These are phyloP conservation scores for Ophiostoma sp. DNA, from an alignment of 2,329 filamentous ascomycete genomes.

Conservation along the genomic window DNA sequence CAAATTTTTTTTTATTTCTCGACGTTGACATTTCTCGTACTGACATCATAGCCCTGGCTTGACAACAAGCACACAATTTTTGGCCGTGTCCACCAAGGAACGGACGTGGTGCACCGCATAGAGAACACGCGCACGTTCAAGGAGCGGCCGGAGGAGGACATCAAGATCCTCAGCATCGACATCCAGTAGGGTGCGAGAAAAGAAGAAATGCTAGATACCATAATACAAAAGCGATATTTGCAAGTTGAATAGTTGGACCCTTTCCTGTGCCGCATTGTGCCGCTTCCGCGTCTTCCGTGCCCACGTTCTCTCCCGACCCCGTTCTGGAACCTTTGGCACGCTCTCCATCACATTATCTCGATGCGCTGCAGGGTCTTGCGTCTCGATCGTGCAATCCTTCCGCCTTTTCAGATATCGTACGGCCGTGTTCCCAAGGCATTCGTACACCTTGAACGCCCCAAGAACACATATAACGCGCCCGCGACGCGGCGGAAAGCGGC, in stretches of 20 bases:
- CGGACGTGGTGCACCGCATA: constrained; percentile 95
- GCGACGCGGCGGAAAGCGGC: constrained; percentile 5
- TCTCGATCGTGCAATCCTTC: constrained; percentile 9
- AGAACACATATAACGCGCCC: not conserved
- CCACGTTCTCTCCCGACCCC: not conserved
- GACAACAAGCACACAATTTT: constrained; percentile 97
- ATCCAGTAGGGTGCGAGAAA: constrained; percentile 43
- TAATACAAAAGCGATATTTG: constrained; percentile 3
- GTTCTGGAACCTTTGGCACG: not conserved
- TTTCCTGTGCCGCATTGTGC: not conserved
- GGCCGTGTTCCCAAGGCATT: constrained; percentile 4
- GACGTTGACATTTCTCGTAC: constrained; percentile 1
- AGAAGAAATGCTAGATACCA: not conserved
- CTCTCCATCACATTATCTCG: constrained; percentile 14
- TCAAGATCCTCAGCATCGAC: constrained; percentile 92
- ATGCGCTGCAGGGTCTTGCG: constrained; percentile 9
- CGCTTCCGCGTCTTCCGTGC: too few relatives aligned
- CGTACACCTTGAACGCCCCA: not conserved
- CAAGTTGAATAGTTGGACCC: too few relatives aligned
- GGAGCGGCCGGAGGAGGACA: constrained; percentile 95
- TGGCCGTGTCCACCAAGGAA: constrained; percentile 80
- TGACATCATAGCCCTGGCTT: constrained; percentile 68
- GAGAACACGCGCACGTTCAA: constrained; percentile 83
- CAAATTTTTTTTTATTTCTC: constrained; percentile 30
- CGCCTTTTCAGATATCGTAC: constrained; percentile 5